A percentile compares a stretch with the other conserved stretches of the same genome.
These are phyloP conservation scores for Coemansia sp. DNA, from an alignment of 192 early-diverging fungal genomes.

Conservation along the genomic window DNA sequence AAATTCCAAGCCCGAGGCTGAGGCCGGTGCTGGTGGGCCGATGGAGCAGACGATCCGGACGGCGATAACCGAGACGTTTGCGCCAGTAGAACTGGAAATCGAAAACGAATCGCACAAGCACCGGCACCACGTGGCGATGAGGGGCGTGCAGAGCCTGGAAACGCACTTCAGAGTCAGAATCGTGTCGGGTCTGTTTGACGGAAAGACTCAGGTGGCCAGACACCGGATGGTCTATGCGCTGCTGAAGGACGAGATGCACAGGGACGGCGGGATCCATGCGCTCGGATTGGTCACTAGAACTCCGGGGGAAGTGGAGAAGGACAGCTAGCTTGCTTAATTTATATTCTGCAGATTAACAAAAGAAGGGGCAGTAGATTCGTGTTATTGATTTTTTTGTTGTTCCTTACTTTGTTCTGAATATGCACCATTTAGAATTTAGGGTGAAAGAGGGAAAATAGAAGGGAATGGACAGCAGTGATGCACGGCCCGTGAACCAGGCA, in stretches of 20 bases:
- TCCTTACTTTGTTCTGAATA: too few relatives aligned
- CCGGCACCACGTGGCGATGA: constrained; percentile 83
- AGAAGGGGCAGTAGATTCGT: too few relatives aligned
- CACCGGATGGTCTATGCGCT: constrained; percentile 71
- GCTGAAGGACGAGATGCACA: constrained; percentile 68
- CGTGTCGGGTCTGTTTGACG: constrained; percentile 66
- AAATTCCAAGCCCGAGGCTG: too few relatives aligned
- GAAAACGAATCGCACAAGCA: constrained; percentile 80
- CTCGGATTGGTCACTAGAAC: constrained; percentile 79
- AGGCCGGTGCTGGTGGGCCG: not conserved
- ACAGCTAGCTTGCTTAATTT: too few relatives aligned
- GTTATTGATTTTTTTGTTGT: too few relatives aligned
- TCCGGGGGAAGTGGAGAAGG: constrained; percentile 51
- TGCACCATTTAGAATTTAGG: too few relatives aligned
- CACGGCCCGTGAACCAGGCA: constrained; percentile 20
- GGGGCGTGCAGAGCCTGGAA: constrained; percentile 71
- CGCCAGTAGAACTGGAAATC: constrained; percentile 66
- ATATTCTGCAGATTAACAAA: too few relatives aligned
- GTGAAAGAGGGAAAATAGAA: too few relatives aligned
- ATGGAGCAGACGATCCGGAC: constrained; percentile 28
- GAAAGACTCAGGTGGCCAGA: constrained; percentile 57
- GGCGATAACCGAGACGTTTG: constrained; percentile 47
- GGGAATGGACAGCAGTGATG: not conserved
- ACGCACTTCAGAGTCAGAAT: constrained; percentile 81
- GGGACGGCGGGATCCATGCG: constrained; percentile 76